A percentile compares a stretch with the other conserved stretches of the same genome.
Conservation (phyloP, 2,329 filamentous ascomycete species). For the Alternaria sp. region DNA sequence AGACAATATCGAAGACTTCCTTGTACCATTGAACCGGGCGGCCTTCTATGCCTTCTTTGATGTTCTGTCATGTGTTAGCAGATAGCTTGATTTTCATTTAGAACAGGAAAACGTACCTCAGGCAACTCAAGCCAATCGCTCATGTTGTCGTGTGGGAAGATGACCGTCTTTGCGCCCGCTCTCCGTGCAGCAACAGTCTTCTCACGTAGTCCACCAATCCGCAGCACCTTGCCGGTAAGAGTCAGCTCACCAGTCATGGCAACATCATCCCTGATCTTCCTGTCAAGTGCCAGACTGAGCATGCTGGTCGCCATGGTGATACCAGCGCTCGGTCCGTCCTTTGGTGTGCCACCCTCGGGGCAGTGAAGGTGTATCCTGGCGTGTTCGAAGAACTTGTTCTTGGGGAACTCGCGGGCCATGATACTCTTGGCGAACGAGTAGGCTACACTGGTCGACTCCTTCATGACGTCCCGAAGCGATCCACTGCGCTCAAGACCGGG, state of each 20-base stretch:
- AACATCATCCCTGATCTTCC: conserved; percentile 79
- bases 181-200: conserved; percentile 96
- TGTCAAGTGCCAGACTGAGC: conserved; percentile 81
- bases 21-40: conserved; percentile 91
- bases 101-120: conserved; percentile 69
- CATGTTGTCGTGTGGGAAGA: conserved; percentile 94
- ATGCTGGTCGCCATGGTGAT: conserved; percentile 98
- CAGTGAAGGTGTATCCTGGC: conserved; percentile 95
- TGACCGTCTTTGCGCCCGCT: conserved; percentile 88
- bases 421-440: conserved; percentile 95
- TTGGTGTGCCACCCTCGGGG: conserved; percentile 92
- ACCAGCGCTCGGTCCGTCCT: conserved; percentile 80
- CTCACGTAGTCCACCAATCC: conserved; percentile 92
- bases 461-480: conserved; percentile 96
- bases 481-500: conserved; percentile 89
- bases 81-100: no score
- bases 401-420: conserved; percentile 82
- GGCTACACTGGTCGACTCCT: conserved; percentile 92
- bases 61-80: conserved; percentile 70
- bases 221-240: conserved; percentile 92
- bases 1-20: conserved; percentile 91
- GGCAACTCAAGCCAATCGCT: conserved; percentile 98
- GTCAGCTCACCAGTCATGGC: conserved; percentile 99
- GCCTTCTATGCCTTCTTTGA: conserved; percentile 94
- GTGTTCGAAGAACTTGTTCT: conserved; percentile 95